Conservation (phyloP, 345 rosid species). For the Boechera divaricarpa region DNA sequence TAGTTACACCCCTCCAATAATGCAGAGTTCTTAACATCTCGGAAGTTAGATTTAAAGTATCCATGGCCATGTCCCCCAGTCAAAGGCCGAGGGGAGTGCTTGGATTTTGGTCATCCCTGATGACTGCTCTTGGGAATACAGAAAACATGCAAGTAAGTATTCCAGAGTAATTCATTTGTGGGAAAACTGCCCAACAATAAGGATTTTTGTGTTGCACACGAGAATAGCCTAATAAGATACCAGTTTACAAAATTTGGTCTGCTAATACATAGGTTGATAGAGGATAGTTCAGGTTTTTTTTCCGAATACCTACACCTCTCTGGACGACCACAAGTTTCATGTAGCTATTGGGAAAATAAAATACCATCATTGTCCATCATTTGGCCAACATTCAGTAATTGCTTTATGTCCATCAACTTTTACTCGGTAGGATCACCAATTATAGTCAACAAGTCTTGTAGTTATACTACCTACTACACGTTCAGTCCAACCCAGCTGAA, state of each 20-base stretch:
- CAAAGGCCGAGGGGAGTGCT: conserved; percentile 97
- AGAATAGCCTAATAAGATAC: conserved; percentile 14
- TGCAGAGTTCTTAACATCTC: conserved; percentile 86
- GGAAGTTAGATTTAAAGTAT: conserved; percentile 88
- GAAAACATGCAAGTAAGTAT: conserved; percentile 94
- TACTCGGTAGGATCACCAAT: conserved; percentile 8
- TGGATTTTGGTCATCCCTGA: conserved; percentile 97
- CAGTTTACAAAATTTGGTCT: neutral
- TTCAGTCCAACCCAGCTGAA: conserved; percentile 14
- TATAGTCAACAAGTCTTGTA: conserved; percentile 18
- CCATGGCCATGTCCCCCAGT: conserved; percentile 97
- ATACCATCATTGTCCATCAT: conserved; percentile 4
- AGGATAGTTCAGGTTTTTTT: neutral
- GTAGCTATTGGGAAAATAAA: neutral
- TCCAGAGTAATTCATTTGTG: conserved; percentile 10
- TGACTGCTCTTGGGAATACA: conserved; percentile 98
- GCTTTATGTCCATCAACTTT: neutral
- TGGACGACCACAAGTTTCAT: conserved; percentile 5
- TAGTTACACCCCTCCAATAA: conserved; percentile 40
- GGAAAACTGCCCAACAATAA: conserved; percentile 6
- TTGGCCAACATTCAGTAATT: conserved; percentile 12
- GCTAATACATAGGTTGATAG: conserved; percentile 17
- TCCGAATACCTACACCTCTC: conserved; percentile 2
- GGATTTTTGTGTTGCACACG: conserved; percentile 9
- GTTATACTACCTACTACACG: conserved; percentile 6